Evolutionary conservation across 2,329 filamentous ascomycete genomes (phyloP), one percentile per base, ranked within the genome.

Genomic region (Xenosphaeropsis pyriputrescens): DNA sequence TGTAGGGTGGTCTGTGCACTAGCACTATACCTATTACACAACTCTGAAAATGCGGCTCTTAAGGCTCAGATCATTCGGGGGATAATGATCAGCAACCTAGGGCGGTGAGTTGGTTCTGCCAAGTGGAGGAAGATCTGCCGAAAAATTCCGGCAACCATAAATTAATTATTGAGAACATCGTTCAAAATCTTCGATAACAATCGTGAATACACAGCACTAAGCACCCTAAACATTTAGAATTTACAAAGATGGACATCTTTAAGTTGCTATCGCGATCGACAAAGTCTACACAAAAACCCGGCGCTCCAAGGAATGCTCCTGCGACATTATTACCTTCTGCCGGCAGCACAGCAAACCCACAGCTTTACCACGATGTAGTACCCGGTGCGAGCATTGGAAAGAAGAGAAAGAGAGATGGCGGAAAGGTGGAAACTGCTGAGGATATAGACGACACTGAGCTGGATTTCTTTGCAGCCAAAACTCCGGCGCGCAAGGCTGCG

Each of bases 251-350:
- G 54, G 79, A 86, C 58, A 75, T 85, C 39, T 64, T 85, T 51
- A 84, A 77, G 50, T 62, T 86, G 22, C 63, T 86, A 41, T 83
- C 80, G 29, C 70, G 80, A 36, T 79, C 79, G 40, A 75, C 74
- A 3, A 84, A 81, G 43, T 65, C 65, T 49, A 38, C 43, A 12
- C 46, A 43, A 40, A 64, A 59, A 36, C 43, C 50, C 9, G 49
- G 52, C 14, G 43, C 53, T 11, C 44, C 45, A 5, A 52, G 57
- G 31, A 52, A 56, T 19, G 49, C 49, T 19, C 50, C 55, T 19
- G 43, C 58, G 15, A 49, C 60, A 3, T 68, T 64, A 39, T 61
- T 81, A 22, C 79, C 79, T 6, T 83, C 78, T 4, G 72, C 72
- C 37, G 79, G 78, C 43, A 71, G 68, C 16, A 64, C 64, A 43